Percentiles rank a stretch among this genome's conserved stretches.
Conservation (phyloP, 1,284 basidiomycete species). For the Nidula niveotomentosa region DNA sequence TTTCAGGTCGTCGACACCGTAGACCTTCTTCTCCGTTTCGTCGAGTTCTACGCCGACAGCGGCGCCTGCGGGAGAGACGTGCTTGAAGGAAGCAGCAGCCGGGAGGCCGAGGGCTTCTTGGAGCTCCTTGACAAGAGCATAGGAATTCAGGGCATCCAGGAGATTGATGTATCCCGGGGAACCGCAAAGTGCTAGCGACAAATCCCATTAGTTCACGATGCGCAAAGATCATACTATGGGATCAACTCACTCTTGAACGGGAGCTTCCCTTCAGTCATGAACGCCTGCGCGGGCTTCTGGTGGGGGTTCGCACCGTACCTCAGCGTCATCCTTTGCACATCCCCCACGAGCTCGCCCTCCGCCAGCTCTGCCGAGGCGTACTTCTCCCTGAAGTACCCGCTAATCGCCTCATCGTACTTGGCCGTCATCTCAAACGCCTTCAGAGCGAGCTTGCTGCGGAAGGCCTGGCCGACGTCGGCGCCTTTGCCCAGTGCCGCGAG, state of each 20-base stretch:
- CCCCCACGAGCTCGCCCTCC: constrained; percentile 61
- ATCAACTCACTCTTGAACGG: constrained; percentile 84
- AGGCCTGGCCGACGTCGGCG: constrained; percentile 62
- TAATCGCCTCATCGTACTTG: constrained; percentile 93
- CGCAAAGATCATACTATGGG: not conserved
- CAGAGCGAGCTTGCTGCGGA: constrained; percentile 84
- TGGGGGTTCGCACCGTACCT: constrained; percentile 99
- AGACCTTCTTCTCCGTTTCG: constrained; percentile 90
- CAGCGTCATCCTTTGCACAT: constrained; percentile 83
- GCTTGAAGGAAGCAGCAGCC: constrained; percentile 99
- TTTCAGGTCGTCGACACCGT: constrained; percentile 95
- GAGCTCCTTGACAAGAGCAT: constrained; percentile 94
- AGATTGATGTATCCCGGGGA: constrained; percentile 99
- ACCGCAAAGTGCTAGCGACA: constrained; percentile 75
- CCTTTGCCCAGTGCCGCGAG: constrained; percentile 68
- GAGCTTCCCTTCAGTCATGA: constrained; percentile 85
- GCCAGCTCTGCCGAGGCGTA: constrained; percentile 82
- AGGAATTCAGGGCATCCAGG: constrained; percentile 98
- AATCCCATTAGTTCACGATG: too few relatives aligned
- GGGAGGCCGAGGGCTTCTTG: constrained; percentile 85
- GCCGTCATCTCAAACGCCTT: constrained; percentile 99
- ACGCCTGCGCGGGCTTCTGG: constrained; percentile 98
- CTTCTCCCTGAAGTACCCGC: constrained; percentile 95
- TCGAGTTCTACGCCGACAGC: constrained; percentile 88
- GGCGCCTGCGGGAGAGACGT: constrained; percentile 97